phyloP scores from a whole-genome alignment of 2,329 filamentous ascomycete species.

The Monilinia laxa region DNA sequence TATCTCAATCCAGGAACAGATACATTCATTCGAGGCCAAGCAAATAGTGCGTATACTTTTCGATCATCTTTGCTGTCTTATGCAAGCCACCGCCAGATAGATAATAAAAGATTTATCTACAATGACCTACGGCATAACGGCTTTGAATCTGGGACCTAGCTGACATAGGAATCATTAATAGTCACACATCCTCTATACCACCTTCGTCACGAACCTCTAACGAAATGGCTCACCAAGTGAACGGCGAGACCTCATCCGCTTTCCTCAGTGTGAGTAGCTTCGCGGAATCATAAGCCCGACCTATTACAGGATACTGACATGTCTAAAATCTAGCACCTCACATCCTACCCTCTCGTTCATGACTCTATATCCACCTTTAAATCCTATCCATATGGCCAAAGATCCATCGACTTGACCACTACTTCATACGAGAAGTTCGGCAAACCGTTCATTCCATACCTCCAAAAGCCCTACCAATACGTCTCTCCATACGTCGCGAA shows the following conservation, averaged over 20 bases:
- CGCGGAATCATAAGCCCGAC: conserved; percentile 25
- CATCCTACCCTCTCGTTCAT: conserved; percentile 78
- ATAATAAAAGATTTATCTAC: background rate
- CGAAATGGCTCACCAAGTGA: conserved; percentile 48
- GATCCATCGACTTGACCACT: conserved; percentile 57
- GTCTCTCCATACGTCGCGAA: conserved; percentile 81
- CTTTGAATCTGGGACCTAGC: background rate
- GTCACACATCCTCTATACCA: conserved; percentile 26
- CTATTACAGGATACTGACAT: conserved; percentile 18
- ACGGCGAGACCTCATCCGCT: conserved; percentile 52
- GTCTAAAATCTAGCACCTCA: conserved; percentile 63
- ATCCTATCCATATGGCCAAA: conserved; percentile 78
- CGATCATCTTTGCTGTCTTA: background rate
- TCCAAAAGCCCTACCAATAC: conserved; percentile 76
- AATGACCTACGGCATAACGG: conserved; percentile 1
- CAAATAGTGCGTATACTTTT: conserved; percentile 15
- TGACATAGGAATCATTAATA: background rate
- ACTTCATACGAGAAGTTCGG: conserved; percentile 50
- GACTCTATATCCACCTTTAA: conserved; percentile 78
- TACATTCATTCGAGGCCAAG: background rate
- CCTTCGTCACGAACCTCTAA: conserved; percentile 25
- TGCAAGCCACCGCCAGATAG: conserved; percentile 26
- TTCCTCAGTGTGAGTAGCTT: conserved; percentile 48
- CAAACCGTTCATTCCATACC: conserved; percentile 74
- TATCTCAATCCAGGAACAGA: background rate